Conservation (phyloP, 2,329 filamentous ascomycete genomes). For the Botrytis elliptica region DNA sequence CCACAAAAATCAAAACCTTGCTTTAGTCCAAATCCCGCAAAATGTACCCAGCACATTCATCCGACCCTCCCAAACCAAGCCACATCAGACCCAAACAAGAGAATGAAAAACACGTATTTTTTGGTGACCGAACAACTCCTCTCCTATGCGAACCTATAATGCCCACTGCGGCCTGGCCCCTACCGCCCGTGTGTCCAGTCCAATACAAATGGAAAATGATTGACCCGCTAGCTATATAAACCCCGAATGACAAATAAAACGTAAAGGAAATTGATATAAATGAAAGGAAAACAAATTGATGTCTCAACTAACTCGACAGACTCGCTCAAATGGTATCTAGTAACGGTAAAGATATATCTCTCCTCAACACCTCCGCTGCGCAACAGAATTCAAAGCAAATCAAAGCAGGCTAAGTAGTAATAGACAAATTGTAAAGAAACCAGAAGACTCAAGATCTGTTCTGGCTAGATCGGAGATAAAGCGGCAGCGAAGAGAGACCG, state of each 20-base stretch:
- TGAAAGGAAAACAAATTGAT: conserved; percentile 1
- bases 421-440: neutral
- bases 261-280: neutral
- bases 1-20: conserved; percentile 7
- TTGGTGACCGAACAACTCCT: conserved; percentile 15
- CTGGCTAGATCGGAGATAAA: neutral
- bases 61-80: neutral
- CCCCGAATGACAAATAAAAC: neutral
- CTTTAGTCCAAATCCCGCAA: neutral
- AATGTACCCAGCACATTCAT: conserved; percentile 5
- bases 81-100: conserved; percentile 7
- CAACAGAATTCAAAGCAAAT: neutral
- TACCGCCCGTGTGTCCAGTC: conserved; percentile 1
- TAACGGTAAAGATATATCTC: conserved; percentile 9
- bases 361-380: neutral
- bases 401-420: neutral
- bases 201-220: conserved; percentile 5
- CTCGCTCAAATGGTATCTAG: conserved; percentile 14
- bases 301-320: neutral
- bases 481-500: neutral
- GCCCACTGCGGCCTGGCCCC: conserved; percentile 8
- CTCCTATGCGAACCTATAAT: conserved; percentile 15
- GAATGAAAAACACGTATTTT: conserved; percentile 1
- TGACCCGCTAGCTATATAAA: neutral
- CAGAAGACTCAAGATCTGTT: neutral